Conservation (phyloP, 169 alveolate genomes). For the Cryptosporidium xiaoi region DNA sequence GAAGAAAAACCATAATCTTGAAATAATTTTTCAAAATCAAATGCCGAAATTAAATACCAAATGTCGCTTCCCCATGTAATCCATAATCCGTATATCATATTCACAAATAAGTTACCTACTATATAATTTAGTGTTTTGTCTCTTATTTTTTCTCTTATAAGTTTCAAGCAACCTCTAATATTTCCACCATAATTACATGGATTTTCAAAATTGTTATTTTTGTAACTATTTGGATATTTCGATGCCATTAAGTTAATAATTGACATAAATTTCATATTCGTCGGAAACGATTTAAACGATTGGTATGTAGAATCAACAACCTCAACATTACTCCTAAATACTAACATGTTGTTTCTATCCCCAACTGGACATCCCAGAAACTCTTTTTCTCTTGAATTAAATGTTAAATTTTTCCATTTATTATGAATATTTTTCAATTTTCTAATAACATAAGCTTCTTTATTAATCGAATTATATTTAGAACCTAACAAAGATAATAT, state of each 20-base stretch:
- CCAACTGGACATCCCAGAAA: slow-evolving; percentile 29
- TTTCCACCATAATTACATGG: slow-evolving; percentile 24
- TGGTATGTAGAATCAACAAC: slow-evolving; percentile 14
- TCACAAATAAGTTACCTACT: slow-evolving; percentile 19
- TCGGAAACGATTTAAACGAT: not conserved
- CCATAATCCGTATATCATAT: slow-evolving; percentile 41
- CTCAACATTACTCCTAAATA: not conserved
- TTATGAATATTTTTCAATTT: slow-evolving; percentile 13
- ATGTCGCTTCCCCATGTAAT: slow-evolving; percentile 54
- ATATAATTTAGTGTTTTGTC: not conserved
- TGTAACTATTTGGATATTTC: not conserved
- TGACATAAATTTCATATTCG: not conserved
- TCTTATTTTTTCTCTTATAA: slow-evolving; percentile 17
- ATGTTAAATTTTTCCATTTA: slow-evolving; percentile 31
- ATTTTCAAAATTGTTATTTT: not conserved
- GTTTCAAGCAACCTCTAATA: slow-evolving; percentile 34
- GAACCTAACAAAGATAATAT: slow-evolving; percentile 28
- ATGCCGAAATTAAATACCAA: slow-evolving; percentile 21
- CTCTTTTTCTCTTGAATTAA: not conserved
- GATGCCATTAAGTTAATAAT: slow-evolving; percentile 27
- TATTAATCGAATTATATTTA: not conserved
- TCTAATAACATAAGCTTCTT: not conserved
- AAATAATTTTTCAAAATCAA: slow-evolving; percentile 10
- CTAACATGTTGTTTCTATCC: not conserved
- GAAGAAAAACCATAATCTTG: not conserved